A percentile compares a stretch with the other conserved stretches of the same genome.
phyloP scores from a whole-genome alignment of 2,329 filamentous ascomycete species.

The Thelonectria rubi region DNA sequence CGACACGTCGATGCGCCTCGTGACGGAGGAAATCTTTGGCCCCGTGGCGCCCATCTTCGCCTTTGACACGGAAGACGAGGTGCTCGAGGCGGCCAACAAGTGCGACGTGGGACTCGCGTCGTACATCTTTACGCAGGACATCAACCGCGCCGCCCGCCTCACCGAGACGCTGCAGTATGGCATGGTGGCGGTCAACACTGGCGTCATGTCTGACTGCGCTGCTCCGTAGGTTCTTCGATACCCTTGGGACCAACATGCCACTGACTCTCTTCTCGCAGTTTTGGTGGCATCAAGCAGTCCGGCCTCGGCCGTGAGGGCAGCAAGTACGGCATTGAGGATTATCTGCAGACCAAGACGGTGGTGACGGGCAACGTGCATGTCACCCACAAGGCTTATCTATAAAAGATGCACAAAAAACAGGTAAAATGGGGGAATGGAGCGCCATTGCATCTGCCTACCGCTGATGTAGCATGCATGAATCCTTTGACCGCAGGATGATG shows the following conservation, averaged over 20 bases:
- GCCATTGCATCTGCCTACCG: neutral
- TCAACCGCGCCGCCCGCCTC: constrained; percentile 53
- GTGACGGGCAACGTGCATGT: constrained; percentile 49
- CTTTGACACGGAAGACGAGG: constrained; percentile 77
- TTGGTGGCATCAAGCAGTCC: constrained; percentile 70
- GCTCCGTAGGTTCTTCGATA: constrained; percentile 34
- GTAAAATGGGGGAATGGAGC: neutral
- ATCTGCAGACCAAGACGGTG: constrained; percentile 64
- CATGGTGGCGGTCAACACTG: constrained; percentile 73
- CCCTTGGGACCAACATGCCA: neutral
- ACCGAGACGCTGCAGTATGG: constrained; percentile 67
- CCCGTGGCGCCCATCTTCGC: constrained; percentile 76
- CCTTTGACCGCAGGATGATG: neutral
- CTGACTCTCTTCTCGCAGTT: constrained; percentile 42
- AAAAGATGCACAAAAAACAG: neutral
- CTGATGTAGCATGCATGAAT: neutral
- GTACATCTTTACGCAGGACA: constrained; percentile 72
- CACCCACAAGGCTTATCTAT: constrained; percentile 25
- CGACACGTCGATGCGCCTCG: constrained; percentile 72
- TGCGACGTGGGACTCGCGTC: constrained; percentile 77
- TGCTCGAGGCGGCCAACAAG: constrained; percentile 72
- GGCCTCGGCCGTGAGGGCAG: constrained; percentile 69
- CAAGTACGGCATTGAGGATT: constrained; percentile 69
- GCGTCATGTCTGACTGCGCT: constrained; percentile 45
- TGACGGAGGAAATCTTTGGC: constrained; percentile 78